Evolutionary conservation across 768 basidiomycete species (phyloP).

Genomic region (Tephrocybe sp.): DNA sequence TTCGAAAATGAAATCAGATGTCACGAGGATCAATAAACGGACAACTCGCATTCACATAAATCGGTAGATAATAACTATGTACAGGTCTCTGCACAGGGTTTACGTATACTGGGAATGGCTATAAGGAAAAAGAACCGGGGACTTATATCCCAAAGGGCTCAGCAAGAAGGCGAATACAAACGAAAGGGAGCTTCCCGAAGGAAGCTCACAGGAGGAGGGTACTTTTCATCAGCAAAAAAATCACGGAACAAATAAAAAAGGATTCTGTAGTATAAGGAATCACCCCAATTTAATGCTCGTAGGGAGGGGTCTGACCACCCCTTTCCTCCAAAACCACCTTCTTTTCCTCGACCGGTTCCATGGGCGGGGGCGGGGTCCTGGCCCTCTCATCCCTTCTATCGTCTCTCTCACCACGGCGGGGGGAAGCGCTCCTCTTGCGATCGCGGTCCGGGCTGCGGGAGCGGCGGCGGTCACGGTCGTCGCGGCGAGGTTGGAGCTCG

Average conservation of each 20-base stretch:
- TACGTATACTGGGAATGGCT: conserved; percentile 8
- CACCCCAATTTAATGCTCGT: conserved; percentile 11
- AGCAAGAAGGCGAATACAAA: conserved; percentile 4
- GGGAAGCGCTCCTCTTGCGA: conserved; percentile 16
- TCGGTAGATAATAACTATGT: conserved; percentile 12
- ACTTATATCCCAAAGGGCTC: neutral
- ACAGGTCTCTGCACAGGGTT: conserved; percentile 14
- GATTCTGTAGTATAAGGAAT: neutral
- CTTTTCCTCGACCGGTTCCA: conserved; percentile 7
- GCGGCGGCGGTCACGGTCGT: conserved; percentile 42
- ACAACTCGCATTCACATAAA: conserved; percentile 5
- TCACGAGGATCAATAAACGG: too few relatives aligned
- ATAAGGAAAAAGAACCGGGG: neutral
- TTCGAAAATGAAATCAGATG: neutral
- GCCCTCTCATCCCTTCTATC: conserved; percentile 38
- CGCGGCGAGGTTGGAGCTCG: conserved; percentile 40
- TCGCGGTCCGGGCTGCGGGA: conserved; percentile 48
- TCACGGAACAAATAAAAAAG: neutral
- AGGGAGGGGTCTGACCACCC: conserved; percentile 13
- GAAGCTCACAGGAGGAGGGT: conserved; percentile 8
- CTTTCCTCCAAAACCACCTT: conserved; percentile 6
- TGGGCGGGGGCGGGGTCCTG: conserved; percentile 46
- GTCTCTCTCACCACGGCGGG: conserved; percentile 11
- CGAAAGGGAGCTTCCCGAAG: neutral
- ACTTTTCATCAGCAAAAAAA: conserved; percentile 13